These are phyloP conservation scores for Talaromyces marneffei DNA, from an alignment of 2,329 filamentous ascomycete genomes.

Conservation along the genomic window DNA sequence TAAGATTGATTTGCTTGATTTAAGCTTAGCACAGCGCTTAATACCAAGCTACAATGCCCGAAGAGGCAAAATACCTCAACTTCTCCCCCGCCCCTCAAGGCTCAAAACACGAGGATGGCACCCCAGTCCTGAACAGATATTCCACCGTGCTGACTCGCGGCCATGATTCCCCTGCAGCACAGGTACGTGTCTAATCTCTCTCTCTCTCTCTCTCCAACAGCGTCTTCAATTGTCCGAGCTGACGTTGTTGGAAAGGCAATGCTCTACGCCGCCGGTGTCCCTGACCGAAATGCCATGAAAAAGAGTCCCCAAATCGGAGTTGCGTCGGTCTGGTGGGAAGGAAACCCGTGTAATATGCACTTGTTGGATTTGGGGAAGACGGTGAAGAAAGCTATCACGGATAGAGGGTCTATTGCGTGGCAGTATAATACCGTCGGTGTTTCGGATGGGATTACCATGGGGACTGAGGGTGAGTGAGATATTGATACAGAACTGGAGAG, in stretches of 20 bases:
- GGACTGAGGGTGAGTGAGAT: conserved; percentile 65
- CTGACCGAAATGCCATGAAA: conserved; percentile 78
- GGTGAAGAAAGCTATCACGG: conserved; percentile 74
- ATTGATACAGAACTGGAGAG: not conserved
- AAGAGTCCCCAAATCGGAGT: conserved; percentile 85
- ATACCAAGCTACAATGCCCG: conserved; percentile 23
- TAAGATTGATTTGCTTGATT: not conserved
- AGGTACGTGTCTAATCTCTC: no score
- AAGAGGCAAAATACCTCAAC: conserved; percentile 50
- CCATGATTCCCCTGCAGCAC: conserved; percentile 87
- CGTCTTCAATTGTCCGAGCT: not conserved
- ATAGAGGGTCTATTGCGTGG: conserved; percentile 86
- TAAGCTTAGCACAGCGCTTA: not conserved
- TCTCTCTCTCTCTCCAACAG: not conserved
- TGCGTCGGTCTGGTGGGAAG: conserved; percentile 94
- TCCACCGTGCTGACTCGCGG: conserved; percentile 74
- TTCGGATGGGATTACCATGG: conserved; percentile 92
- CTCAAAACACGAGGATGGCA: conserved; percentile 50
- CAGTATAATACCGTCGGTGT: conserved; percentile 90
- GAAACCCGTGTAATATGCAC: conserved; percentile 81
- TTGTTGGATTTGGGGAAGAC: conserved; percentile 82
- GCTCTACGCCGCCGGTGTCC: conserved; percentile 89
- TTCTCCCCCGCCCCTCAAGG: conserved; percentile 52
- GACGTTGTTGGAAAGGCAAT: conserved; percentile 58
- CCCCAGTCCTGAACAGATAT: conserved; percentile 73